phyloP scores from a whole-genome alignment of 257 asterid species.

The Przewalskia tangutica region DNA sequence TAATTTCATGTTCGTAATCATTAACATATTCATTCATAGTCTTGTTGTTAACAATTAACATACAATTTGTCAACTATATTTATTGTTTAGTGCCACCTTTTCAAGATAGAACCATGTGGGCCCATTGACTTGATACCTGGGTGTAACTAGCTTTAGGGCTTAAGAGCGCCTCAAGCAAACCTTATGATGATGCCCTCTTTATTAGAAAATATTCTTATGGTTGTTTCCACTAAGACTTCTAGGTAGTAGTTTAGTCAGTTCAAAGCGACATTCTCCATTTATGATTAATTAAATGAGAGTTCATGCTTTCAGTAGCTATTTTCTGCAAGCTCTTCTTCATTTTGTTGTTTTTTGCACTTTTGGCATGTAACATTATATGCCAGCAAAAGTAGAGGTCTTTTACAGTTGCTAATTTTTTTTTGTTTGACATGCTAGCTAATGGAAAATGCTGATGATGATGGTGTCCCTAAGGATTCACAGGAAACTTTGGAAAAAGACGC shows the following conservation, averaged over 20 bases:
- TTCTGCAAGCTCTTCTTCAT: neutral
- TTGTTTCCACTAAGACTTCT: neutral
- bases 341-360: neutral
- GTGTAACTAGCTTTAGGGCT: neutral
- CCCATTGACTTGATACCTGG: neutral
- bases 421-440: slow-evolving; percentile 44
- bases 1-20: neutral
- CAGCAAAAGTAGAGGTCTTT: neutral
- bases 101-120: neutral
- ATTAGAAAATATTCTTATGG: neutral
- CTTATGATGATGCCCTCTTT: neutral
- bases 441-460: slow-evolving; percentile 33
- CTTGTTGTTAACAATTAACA: neutral
- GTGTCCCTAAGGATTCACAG: slow-evolving; percentile 18
- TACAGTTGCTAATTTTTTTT: slow-evolving; percentile 4
- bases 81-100: neutral
- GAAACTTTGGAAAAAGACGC: slow-evolving; percentile 20
- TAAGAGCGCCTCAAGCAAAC: neutral
- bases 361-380: neutral
- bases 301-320: neutral
- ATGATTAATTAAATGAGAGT: neutral
- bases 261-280: neutral
- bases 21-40: neutral
- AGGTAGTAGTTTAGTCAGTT: neutral
- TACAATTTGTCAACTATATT: neutral